phyloP scores from a whole-genome alignment of 768 basidiomycete species.

The Lyophyllum decastes region DNA sequence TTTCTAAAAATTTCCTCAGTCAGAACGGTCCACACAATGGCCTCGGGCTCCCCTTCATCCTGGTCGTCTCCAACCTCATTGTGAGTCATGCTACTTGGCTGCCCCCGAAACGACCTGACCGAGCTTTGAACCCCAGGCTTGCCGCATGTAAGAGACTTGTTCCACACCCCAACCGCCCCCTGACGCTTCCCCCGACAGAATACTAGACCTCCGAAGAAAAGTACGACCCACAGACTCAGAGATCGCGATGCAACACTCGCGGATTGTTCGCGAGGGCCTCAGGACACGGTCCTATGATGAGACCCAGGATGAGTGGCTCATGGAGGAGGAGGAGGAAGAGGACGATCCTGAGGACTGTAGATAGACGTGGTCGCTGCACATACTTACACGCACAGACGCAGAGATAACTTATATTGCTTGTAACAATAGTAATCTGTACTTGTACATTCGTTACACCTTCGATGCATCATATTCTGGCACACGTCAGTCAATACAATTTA shows the following conservation, averaged over 20 bases:
- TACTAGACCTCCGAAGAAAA: conserved; percentile 40
- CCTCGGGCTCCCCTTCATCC: conserved; percentile 36
- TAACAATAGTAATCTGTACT: conserved; percentile 13
- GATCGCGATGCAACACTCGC: conserved; percentile 30
- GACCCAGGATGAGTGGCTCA: conserved; percentile 14
- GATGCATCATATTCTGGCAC: background rate
- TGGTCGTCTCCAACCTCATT: conserved; percentile 37
- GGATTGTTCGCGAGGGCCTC: conserved; percentile 26
- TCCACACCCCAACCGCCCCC: background rate
- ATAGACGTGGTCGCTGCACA: background rate
- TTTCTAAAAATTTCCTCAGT: conserved; percentile 24
- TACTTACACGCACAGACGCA: background rate
- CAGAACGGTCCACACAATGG: conserved; percentile 31
- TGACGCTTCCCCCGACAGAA: conserved; percentile 23
- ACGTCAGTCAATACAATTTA: background rate
- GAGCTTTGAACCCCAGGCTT: conserved; percentile 28
- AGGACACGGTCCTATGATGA: background rate
- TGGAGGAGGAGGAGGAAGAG: background rate
- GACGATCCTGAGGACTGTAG: background rate
- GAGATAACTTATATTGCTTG: conserved; percentile 5
- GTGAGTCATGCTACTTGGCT: conserved; percentile 19
- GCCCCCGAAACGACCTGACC: background rate
- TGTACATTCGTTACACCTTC: conserved; percentile 1
- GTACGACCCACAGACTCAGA: conserved; percentile 33
- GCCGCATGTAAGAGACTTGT: conserved; percentile 29